Base-by-base conservation (phyloP, 352 stramenopile genomes). In the Phytophthora rubi region DNA sequence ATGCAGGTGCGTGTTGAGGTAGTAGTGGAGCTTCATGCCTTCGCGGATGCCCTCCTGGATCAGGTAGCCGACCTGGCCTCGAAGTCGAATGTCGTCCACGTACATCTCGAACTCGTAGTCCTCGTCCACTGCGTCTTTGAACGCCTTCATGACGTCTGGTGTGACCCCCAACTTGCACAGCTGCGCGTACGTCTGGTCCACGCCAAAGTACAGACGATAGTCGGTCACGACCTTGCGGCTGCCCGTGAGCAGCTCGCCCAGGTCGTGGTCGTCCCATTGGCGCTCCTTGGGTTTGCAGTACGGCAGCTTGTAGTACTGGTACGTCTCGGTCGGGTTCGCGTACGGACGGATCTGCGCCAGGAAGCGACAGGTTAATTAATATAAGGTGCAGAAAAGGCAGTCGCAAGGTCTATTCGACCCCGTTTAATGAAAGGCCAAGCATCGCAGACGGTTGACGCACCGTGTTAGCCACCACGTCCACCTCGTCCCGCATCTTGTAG, bases 71-170 rank as follows among this genome's bases (percentile, higher is more conserved):
- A 99, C 86, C 71, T 98, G 98, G 23, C 96, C 97, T 85, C 92
- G 98, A 71, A 99, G 90, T 53, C 95, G 96, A 53, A 99, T 85
- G 85, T 99, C 97, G 78, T 99, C 97, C 30, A 99, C 85, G 77
- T 99, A 98, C 90, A 99, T 98, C 86, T 99, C 96, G 81, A 99
- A 99, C 64, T 90, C 98, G 79, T 98, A 99, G 80, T 99, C 95
- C 71, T 99, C 96, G 66, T 99, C 92, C 59, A 99, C 97, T 0
- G 97, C 98, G 45, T 99, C 91, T 53, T 95, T 97, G 64, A 99
- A 97, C 13, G 83, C 78, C 58, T 93, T 84, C 54, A 98, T 73
- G 26, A 97, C 87, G 5, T 94, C 82, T 0, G 73, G 71, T 0
- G 77, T 87, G 30, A 99, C 81, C 12, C 62, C 67, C 21, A 93